Base-by-base conservation (phyloP, 2,329 filamentous ascomycete genomes). In the Trichoderma sp. region DNA sequence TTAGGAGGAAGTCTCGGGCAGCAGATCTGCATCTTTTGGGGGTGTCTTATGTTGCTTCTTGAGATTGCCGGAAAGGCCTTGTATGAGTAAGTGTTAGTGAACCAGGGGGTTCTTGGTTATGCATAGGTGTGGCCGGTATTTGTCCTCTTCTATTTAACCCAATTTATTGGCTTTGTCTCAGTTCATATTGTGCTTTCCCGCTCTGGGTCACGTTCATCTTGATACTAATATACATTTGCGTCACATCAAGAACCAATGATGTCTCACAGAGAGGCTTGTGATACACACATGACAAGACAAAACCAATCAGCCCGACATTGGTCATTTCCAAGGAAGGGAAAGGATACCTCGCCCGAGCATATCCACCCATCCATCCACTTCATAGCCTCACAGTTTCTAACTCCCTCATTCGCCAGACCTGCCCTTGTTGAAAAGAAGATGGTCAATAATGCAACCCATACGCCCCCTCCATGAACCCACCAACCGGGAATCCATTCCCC, bases 401-500 rank as follows among this genome's bases (percentile, higher is more conserved):
- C 21, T 21, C n/a, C 16, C 59, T 9, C 27, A 33, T 41, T 33
- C 24, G 18, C 16, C 29, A 27, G 4, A 27, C 27, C 24, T 18
- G 1, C 14, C 29, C 66, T 9, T 59, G 31, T 38, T 21, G 9
- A 59, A 56, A 24, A 14, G 11, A 35, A 5, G 21, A 50, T 50
- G 6, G 6, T 38, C 66, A 59, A 27, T 27, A 27, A 27, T 27
- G 3, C 9, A 16, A 27, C 24, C 3, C 18, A 45, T 53, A 45
- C 63, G 14, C 64, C 33, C 62, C 72, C 63, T 66, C 50, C 72
- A 74, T 35, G 53, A 67, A 68, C 16, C 69, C 60, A 65, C 41
- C 9, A 65, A 65, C 69, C 69, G 41, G 69, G 69, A 21, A 27
- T 29, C 31, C 41, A 29, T 38, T 45, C 33, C 41, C 9, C 31